Evolutionary conservation across 768 basidiomycete genomes (phyloP), one percentile per base, ranked within the genome.

Genomic region (Baorangia bicolor): DNA sequence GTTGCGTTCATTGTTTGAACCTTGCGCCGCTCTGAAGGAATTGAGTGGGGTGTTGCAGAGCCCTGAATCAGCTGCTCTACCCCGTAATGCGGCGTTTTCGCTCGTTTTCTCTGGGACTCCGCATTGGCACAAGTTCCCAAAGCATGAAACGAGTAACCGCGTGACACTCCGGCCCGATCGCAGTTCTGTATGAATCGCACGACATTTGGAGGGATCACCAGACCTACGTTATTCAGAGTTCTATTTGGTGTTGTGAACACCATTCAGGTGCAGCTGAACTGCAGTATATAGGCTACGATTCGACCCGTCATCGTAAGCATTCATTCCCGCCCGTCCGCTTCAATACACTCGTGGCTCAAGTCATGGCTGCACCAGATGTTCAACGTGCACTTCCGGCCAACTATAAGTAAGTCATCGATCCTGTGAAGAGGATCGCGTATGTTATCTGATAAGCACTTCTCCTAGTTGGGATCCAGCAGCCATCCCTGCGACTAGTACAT

Each of bases 361-460:
- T 28, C 43, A 69, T 69, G 67, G 65, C 65, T 14, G 38, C 63
- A n/a, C 48, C 63, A 45, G 63, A 61, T 16, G 57, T 67, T 27
- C 65, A 69, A 33, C 58, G 35, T 37, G 35, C 44, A 9, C 40
- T 60, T 21, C 57, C 54, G 2, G 28, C 52, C 40, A 56, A 54
- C 23, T 67, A 60, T 33, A 55, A 54, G 67, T 65, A 27, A 63
- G 63, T 37, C 35, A 18, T 33, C 4, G 7, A 43, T 39, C 16
- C 3, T 38, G 23, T 9, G 8, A 23, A 1, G 20, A 20, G 6
- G 7, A 33, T 30, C 2, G 7, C 12, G 16, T 16, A 14, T 18
- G 10, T 47, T 34, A 39, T 60, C 46, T 56, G 38, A 59, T 50
- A 23, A 14, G 25, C 14, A 11, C 8, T 10, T 21, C 4, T 47